Percentiles rank a stretch among this genome's conserved stretches.
Conservation (phyloP, 768 basidiomycete genomes). For the Pleurotus tuber-regium region DNA sequence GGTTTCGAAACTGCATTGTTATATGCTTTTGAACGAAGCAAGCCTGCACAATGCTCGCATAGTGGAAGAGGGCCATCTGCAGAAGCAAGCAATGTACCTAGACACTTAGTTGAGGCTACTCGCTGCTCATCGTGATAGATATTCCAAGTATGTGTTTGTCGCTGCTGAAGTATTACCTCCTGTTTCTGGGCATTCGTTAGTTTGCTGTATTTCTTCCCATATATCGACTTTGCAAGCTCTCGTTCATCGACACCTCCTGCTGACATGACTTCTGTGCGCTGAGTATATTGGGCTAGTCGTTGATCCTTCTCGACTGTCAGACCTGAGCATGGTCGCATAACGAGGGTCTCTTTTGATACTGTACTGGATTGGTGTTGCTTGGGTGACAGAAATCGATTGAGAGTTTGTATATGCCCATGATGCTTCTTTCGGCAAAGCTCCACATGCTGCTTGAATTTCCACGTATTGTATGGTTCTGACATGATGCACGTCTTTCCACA, state of each 20-base stretch:
- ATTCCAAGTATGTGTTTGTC: not conserved
- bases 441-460: not conserved
- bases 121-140: not conserved
- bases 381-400: not conserved
- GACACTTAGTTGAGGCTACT: not conserved
- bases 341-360: not conserved
- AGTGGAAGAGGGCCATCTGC: not conserved
- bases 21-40: not conserved
- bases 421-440: not conserved
- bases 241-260: not conserved
- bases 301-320: not conserved
- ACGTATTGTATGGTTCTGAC: not conserved
- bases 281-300: not conserved
- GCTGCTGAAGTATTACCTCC: not conserved
- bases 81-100: not conserved
- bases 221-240: not conserved
- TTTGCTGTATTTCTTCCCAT: not conserved
- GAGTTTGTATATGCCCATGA: not conserved
- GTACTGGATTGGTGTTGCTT: not conserved
- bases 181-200: not conserved
- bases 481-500: not conserved
- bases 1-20: not conserved
- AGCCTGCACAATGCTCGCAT: not conserved
- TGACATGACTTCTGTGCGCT: not conserved
- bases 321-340: not conserved